Conservation (phyloP, 2,329 filamentous ascomycete species). For the Calonectria hongkongensis region DNA sequence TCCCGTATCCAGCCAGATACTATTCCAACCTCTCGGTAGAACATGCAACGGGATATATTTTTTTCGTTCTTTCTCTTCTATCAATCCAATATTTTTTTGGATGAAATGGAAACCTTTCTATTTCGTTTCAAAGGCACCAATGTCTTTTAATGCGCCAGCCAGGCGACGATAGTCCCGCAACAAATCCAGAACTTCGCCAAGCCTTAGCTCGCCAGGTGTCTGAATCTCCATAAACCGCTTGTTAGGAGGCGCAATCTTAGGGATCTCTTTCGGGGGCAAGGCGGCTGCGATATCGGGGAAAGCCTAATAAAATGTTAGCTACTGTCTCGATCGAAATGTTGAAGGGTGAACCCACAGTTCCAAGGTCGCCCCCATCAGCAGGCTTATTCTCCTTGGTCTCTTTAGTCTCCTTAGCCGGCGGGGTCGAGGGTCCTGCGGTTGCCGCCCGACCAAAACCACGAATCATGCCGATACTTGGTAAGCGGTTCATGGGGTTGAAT, state of each 20-base stretch:
- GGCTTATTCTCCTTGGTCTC: constrained; percentile 59
- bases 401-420: constrained; percentile 55
- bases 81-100: neutral
- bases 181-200: constrained; percentile 84
- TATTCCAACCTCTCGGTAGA: constrained; percentile 7
- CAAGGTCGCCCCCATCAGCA: constrained; percentile 73
- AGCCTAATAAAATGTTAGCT: constrained; percentile 63
- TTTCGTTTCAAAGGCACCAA: constrained; percentile 74
- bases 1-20: constrained; percentile 18
- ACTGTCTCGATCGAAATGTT: neutral
- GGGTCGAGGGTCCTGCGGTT: constrained; percentile 61
- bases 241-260: constrained; percentile 79
- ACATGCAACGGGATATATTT: neutral
- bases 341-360: constrained; percentile 67
- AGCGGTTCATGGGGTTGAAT: constrained; percentile 87
- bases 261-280: constrained; percentile 72
- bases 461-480: constrained; percentile 84
- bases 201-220: constrained; percentile 80
- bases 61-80: neutral
- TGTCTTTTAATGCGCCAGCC: constrained; percentile 77
- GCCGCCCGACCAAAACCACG: constrained; percentile 80
- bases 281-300: constrained; percentile 76
- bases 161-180: constrained; percentile 85
- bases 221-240: constrained; percentile 84
- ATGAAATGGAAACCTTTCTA: constrained; percentile 41